Evolutionary conservation across 768 basidiomycete genomes (phyloP).

Genomic region (Trametes meyenii): DNA sequence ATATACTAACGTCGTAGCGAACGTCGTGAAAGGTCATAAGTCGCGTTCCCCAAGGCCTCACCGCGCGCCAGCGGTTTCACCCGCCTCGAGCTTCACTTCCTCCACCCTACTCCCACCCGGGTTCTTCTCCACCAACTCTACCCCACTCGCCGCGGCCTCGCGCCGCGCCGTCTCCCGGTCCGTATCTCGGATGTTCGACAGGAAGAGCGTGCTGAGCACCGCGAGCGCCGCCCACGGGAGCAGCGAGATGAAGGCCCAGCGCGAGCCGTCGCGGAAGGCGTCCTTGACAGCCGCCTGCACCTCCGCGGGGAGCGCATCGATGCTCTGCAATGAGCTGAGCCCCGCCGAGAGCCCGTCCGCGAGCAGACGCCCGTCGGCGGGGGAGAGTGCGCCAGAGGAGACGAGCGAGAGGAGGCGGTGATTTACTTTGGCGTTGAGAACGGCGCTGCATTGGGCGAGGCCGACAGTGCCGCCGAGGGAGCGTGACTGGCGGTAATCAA

Average conservation of each 20-base stretch:
- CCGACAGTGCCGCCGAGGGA: constrained; percentile 56
- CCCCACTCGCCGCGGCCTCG: neutral
- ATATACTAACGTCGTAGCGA: too few relatives aligned
- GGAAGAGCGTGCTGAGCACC: constrained; percentile 40
- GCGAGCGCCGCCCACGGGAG: constrained; percentile 50
- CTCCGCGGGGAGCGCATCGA: constrained; percentile 39
- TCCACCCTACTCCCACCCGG: too few relatives aligned
- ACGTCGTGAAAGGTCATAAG: too few relatives aligned
- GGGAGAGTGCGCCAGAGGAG: constrained; percentile 34
- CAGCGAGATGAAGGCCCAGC: constrained; percentile 50
- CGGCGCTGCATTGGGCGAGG: constrained; percentile 54
- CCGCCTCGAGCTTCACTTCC: too few relatives aligned
- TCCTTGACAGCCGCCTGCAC: constrained; percentile 41
- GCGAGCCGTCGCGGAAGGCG: constrained; percentile 45
- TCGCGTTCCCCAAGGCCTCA: too few relatives aligned
- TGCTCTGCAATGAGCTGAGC: constrained; percentile 39
- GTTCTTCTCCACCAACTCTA: too few relatives aligned
- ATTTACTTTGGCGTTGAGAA: constrained; percentile 48
- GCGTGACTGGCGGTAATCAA: constrained; percentile 40
- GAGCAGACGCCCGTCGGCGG: constrained; percentile 34
- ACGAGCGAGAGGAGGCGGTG: constrained; percentile 35
- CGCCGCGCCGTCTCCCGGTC: constrained; percentile 20
- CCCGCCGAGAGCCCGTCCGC: constrained; percentile 30
- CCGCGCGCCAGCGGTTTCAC: too few relatives aligned
- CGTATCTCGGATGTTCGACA: constrained; percentile 41